Conservation (phyloP, 768 basidiomycete genomes). For the Russula compacta region DNA sequence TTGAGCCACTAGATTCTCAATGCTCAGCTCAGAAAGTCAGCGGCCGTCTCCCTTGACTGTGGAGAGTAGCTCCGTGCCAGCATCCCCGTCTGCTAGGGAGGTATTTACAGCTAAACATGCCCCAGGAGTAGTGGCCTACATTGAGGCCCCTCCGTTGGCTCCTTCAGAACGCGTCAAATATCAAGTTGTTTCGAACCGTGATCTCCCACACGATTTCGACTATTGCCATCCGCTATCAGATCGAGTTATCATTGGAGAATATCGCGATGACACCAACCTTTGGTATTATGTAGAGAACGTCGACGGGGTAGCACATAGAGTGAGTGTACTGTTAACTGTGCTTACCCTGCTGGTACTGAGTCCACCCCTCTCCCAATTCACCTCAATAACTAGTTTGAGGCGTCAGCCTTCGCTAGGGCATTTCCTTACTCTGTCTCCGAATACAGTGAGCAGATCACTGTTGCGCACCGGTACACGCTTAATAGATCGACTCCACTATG, state of each 20-base stretch:
- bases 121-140: background rate
- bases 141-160: background rate
- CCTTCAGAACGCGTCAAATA: constrained; percentile 11
- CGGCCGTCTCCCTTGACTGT: background rate
- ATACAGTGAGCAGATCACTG: constrained; percentile 9
- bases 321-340: background rate
- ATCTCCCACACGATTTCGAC: constrained; percentile 14
- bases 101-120: background rate
- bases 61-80: background rate
- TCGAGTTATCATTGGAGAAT: constrained; percentile 14
- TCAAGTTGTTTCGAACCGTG: constrained; percentile 6
- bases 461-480: background rate
- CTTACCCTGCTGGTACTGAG: background rate
- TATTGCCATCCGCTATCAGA: constrained; percentile 6
- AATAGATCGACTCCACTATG: background rate
- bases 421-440: constrained; percentile 17
- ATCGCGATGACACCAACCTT: constrained; percentile 6
- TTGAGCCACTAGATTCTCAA: background rate
- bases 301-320: constrained; percentile 14
- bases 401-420: constrained; percentile 2
- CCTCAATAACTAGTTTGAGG: constrained; percentile 6
- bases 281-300: constrained; percentile 18
- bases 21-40: background rate
- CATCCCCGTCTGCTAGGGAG: background rate
- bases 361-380: background rate